Conservation (phyloP, 495 filamentous ascomycete species). For the Peziza echinospora region DNA sequence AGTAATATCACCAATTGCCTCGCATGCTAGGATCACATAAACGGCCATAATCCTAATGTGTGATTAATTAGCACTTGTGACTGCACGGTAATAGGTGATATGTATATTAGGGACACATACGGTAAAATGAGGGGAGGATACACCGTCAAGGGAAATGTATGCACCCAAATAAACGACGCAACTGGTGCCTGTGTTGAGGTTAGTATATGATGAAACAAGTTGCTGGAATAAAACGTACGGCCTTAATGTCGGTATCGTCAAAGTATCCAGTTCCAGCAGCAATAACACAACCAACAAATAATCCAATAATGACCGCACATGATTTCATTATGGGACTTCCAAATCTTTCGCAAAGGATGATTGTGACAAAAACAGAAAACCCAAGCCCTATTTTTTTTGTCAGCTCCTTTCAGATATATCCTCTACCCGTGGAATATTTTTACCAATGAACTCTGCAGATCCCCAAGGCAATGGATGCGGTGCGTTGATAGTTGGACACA, state of each 20-base stretch:
- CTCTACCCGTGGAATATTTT: too few species aligned
- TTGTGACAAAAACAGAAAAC: slow-evolving; percentile 72
- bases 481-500: slow-evolving; percentile 50
- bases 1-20: slow-evolving; percentile 66
- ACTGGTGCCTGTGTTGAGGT: slow-evolving; percentile 33
- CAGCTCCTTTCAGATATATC: too few species aligned
- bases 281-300: slow-evolving; percentile 73
- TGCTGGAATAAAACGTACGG: slow-evolving; percentile 7
- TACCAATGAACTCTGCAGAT: slow-evolving; percentile 55
- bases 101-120: too few species aligned
- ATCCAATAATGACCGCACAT: slow-evolving; percentile 57
- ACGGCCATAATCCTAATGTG: slow-evolving; percentile 43
- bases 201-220: neutral
- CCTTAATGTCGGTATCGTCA: slow-evolving; percentile 42
- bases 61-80: too few species aligned
- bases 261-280: slow-evolving; percentile 74
- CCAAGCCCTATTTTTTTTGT: slow-evolving; percentile 33
- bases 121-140: slow-evolving; percentile 75
- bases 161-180: slow-evolving; percentile 73
- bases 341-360: slow-evolving; percentile 67
- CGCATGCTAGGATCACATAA: slow-evolving; percentile 73
- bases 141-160: slow-evolving; percentile 59
- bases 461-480: slow-evolving; percentile 79
- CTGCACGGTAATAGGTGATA: too few species aligned
- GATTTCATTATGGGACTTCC: slow-evolving; percentile 49